phyloP scores from a whole-genome alignment of 139 green algal genomes.

The Coelastrella sp. region DNA sequence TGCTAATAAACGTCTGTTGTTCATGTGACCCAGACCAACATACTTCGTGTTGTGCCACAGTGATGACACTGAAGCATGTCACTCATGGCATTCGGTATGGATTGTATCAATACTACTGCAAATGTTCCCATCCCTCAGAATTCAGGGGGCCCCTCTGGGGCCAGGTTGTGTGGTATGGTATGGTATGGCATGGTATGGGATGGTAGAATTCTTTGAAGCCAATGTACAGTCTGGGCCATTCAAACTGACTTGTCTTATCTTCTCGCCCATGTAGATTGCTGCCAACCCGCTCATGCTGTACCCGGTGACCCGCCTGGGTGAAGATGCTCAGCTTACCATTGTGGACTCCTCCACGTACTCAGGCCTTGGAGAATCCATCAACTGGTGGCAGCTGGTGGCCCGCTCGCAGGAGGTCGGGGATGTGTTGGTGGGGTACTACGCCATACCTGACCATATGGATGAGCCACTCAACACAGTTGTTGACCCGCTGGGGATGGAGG shows the following conservation, averaged over 20 bases:
- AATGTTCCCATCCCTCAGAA: no score
- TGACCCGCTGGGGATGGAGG: slow-evolving; percentile 50
- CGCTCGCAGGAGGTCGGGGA: slow-evolving; percentile 33
- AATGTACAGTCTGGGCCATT: no score
- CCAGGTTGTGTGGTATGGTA: no score
- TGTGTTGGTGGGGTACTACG: slow-evolving; percentile 69
- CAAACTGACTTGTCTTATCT: not conserved
- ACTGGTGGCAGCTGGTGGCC: slow-evolving; percentile 62
- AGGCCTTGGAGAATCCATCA: slow-evolving; percentile 54
- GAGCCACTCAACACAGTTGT: slow-evolving; percentile 54
- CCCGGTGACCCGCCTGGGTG: slow-evolving; percentile 46
- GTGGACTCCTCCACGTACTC: slow-evolving; percentile 27
- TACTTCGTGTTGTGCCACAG: no score
- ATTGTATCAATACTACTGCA: no score
- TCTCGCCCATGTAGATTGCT: slow-evolving; percentile 37
- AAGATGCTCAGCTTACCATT: slow-evolving; percentile 44
- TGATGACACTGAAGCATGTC: no score
- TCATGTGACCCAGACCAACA: no score
- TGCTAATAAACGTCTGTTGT: no score
- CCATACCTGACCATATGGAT: slow-evolving; percentile 47
- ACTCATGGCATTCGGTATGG: no score
- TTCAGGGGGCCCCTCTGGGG: no score
- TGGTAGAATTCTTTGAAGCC: no score
- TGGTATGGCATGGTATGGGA: no score
- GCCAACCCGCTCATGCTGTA: slow-evolving; percentile 51